Base-by-base conservation (phyloP, 805 yeast genomes). In the Yarrowia porcina region DNA sequence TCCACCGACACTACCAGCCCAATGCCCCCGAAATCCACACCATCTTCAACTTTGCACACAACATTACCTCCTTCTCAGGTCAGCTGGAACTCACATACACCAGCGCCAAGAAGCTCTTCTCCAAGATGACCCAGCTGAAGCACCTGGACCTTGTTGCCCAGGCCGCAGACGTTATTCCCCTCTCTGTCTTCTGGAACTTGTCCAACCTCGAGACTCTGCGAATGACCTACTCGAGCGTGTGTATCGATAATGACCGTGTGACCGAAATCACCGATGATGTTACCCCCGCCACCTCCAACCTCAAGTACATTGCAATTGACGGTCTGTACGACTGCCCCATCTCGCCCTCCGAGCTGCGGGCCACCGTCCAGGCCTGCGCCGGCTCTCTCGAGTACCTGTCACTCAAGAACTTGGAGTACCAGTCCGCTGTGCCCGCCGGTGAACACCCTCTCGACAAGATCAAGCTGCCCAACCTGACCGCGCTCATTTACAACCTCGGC, bases 401-500 rank as follows among this genome's bases (percentile, higher is more conserved):
- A 12, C 15, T 56, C 61, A 56, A 41, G 11, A 56, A 56, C 49
- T 56, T 49, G 39, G 17, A 28, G 21, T 56, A 39, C 49, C 23
- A 42, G 13, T 12, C 44, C 1, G 12, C 21, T 8, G 13, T 33
- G 0, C 9, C 44, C 6, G 33, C 13, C 17, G 12, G 33, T 17
- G 49, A 39, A 4, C 61, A 56, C 49, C 20, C 36, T 2, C 49
- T 56, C 25, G 61, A 56, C 61, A 41, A 41, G 28, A 56, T 56
- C 49, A 56, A 56, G 61, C 47, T 56, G 39, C 61, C 61, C 23
- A 39, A 56, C 21, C 49, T 56, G 30, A 30, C 38, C 4, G 47
- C 61, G 7, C 61, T 56, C 23, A 56, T 41, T 49, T 41, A 39
- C 49, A 56, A 56, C 30, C 47, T 56, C 9, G 61, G 49, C 36